These are phyloP conservation scores for Xylaria sp. DNA, from an alignment of 2,329 filamentous ascomycete genomes.

Conservation along the genomic window DNA sequence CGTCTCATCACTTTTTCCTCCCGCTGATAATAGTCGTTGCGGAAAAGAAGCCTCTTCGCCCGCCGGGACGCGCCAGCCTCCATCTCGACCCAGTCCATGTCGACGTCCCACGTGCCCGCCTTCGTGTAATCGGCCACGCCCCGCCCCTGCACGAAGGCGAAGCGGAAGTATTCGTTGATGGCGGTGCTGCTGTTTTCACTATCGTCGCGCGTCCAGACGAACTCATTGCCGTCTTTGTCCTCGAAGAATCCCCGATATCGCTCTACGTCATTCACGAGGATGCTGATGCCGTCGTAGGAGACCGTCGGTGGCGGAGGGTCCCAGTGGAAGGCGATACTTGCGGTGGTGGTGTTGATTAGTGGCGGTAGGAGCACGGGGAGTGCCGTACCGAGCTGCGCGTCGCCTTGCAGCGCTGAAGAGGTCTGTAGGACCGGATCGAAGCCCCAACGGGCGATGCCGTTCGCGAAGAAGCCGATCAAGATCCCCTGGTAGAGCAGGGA, in stretches of 20 bases:
- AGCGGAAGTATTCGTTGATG: constrained; percentile 67
- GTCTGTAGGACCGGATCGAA: constrained; percentile 89
- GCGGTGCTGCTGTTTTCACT: constrained; percentile 34
- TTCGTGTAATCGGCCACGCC: constrained; percentile 65
- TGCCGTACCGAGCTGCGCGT: constrained; percentile 56
- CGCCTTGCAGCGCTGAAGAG: constrained; percentile 62
- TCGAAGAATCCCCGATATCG: constrained; percentile 67
- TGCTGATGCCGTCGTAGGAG: constrained; percentile 67
- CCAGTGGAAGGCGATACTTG: constrained; percentile 62
- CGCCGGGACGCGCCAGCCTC: constrained; percentile 50
- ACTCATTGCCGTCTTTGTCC: constrained; percentile 45
- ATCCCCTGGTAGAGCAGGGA: constrained; percentile 84
- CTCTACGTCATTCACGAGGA: constrained; percentile 83
- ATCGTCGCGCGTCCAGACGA: constrained; percentile 54
- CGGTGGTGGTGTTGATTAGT: constrained; percentile 45
- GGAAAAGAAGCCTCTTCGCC: constrained; percentile 13
- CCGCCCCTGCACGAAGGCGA: constrained; percentile 66
- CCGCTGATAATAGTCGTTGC: constrained; percentile 12
- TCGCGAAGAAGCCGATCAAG: constrained; percentile 85
- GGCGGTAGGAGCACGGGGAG: constrained; percentile 51
- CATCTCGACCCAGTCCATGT: constrained; percentile 64
- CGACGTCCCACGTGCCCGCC: constrained; percentile 62
- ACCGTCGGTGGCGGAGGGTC: constrained; percentile 38
- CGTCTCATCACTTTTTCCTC: neutral
- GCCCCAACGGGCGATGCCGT: constrained; percentile 89